These are phyloP conservation scores for Ogataea pilisensis DNA, from an alignment of 805 yeast genomes.

Conservation along the genomic window DNA sequence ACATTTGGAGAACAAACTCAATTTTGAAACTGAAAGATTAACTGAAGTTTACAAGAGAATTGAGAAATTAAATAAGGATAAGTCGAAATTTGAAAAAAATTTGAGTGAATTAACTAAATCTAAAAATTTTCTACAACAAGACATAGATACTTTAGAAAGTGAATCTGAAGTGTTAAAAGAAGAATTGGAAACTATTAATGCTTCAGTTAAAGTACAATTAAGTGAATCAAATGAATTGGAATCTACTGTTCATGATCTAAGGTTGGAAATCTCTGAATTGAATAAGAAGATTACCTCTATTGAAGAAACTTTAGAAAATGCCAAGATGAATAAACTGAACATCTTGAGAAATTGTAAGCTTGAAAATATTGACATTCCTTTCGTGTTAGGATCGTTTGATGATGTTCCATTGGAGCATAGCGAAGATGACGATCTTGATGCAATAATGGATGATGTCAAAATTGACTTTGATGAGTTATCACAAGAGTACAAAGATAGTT, in stretches of 20 bases:
- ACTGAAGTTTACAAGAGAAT: slow-evolving; percentile 47
- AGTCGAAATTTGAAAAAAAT: slow-evolving; percentile 33
- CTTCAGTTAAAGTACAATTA: slow-evolving; percentile 12
- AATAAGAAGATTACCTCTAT: slow-evolving; percentile 35
- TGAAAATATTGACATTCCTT: slow-evolving; percentile 62
- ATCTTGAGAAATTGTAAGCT: slow-evolving; percentile 70
- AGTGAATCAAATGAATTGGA: slow-evolving; percentile 27
- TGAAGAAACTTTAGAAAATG: slow-evolving; percentile 52
- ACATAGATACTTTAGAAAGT: slow-evolving; percentile 36
- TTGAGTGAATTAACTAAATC: slow-evolving; percentile 31
- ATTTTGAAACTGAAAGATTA: slow-evolving; percentile 60
- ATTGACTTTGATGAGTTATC: slow-evolving; percentile 51
- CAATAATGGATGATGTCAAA: slow-evolving; percentile 41
- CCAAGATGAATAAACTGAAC: slow-evolving; percentile 52
- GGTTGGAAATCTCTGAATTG: slow-evolving; percentile 28
- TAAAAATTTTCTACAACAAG: slow-evolving; percentile 29
- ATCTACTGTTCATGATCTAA: slow-evolving; percentile 23
- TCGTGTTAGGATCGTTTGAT: slow-evolving; percentile 56
- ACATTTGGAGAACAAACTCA: slow-evolving; percentile 54
- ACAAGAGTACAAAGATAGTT: slow-evolving; percentile 38
- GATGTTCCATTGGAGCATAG: slow-evolving; percentile 57
- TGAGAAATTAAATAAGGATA: slow-evolving; percentile 37
- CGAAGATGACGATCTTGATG: slow-evolving; percentile 28
- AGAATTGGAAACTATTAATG: slow-evolving; percentile 25
- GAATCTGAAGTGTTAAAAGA: slow-evolving; percentile 37